Base-by-base conservation (phyloP, 2,329 filamentous ascomycete genomes). In the Leptoxyphium fumago region DNA sequence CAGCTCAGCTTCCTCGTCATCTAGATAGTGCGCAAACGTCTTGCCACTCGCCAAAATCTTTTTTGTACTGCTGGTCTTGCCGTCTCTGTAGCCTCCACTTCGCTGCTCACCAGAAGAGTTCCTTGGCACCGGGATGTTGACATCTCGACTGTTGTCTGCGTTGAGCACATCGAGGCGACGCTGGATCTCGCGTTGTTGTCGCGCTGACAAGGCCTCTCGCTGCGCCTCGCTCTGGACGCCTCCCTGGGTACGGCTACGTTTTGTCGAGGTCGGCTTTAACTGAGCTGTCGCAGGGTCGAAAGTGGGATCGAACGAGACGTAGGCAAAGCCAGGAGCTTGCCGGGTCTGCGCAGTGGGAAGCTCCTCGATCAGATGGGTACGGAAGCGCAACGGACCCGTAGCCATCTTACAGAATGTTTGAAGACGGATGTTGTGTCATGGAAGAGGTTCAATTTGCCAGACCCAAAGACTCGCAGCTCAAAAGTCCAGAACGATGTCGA, bases 321-420 rank as follows among this genome's bases (percentile, higher is more conserved):
- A 94, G 10, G 86, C 86, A 82, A 87, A 96, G 56, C 89, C 89
- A 1, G 89, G 87, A 1, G 85, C 83, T 13, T 78, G 78, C 48
- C 77, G 78, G 14, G 58, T 57, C 26, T 78, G 69, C 57, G 77
- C 78, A 46, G 67, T 68, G 30, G 85, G 83, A 45, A 95, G 70
- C 54, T 94, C 82, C 64, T 93, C 80, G 55, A 96, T 85, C 55
- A 84, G 82, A 52, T 75, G 75, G 72, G 79, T 80, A 13, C 54
- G 52, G 45, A 61, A 61, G 14, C 57, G 54, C 10, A 61, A 49
- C 32, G 32, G 32, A 36, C 32, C 32, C 32, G 32, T 13, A 5
- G 32, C 32, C 32, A 36, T 36, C 32, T 26, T 26, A 26, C 21
- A 4, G 21, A 7, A 7, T 26, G 3, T 26, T 26, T 26, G 21